Percentiles rank a stretch among this genome's conserved stretches.
Conservation (phyloP, 2,329 filamentous ascomycete species). For the Cladophialophora psammophila region DNA sequence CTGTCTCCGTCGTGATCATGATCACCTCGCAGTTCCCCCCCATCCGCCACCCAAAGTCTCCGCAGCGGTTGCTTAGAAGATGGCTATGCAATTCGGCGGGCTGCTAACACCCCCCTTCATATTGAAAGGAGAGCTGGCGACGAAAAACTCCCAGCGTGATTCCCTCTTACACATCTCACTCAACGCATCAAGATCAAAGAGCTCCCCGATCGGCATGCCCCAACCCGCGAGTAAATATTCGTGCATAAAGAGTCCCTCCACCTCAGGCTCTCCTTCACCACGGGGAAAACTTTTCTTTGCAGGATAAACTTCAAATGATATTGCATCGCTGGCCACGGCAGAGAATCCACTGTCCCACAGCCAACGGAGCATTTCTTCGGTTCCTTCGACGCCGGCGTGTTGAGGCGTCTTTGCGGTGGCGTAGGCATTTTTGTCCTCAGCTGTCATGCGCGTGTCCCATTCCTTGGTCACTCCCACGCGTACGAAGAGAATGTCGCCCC, state of each 20-base stretch:
- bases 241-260: constrained; percentile 34
- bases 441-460: constrained; percentile 51
- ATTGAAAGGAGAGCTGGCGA: constrained; percentile 49
- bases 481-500: constrained; percentile 63
- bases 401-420: constrained; percentile 42
- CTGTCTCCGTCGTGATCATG: not conserved
- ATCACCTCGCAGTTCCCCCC: not conserved
- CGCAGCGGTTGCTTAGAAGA: constrained; percentile 31
- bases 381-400: constrained; percentile 57
- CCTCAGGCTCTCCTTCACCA: constrained; percentile 17
- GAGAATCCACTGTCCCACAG: constrained; percentile 65
- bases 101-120: constrained; percentile 40
- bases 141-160: constrained; percentile 56
- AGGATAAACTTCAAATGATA: constrained; percentile 60
- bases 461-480: constrained; percentile 52
- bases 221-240: constrained; percentile 42
- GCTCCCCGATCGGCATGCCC: constrained; percentile 43
- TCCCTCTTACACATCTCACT: constrained; percentile 45
- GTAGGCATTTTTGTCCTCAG: constrained; percentile 46
- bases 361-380: constrained; percentile 61
- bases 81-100: constrained; percentile 40
- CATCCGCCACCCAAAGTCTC: not conserved
- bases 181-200: constrained; percentile 51
- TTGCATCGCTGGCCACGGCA: constrained; percentile 64
- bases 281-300: constrained; percentile 26